Evolutionary conservation across 441 rosid species (phyloP), one percentile per base, ranked within the genome.

Genomic region (Breynia disticha): DNA sequence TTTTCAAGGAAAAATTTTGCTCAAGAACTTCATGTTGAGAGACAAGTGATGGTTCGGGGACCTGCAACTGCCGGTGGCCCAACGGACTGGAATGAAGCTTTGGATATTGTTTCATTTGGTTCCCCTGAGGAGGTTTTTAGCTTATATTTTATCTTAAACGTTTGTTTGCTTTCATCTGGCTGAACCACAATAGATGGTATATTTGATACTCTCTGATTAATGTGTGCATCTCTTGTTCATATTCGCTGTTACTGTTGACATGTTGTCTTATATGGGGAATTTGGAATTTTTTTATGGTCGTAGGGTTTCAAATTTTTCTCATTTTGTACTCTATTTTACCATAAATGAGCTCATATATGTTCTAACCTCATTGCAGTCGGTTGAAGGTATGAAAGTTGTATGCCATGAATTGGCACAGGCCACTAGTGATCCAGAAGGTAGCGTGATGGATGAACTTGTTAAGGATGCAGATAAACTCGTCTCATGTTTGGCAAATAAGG

Each of bases 301-400:
- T 24, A 24, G n/a, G 3, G 32, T 24, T 24, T 24, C 32, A 24
- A 24, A 7, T 24, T 24, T 2, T 24, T 24, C 32, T 24, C 32
- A 24, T 24, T 24, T 24, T 24, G 7, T 24, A 24, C 3, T 24
- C 4, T 24, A 24, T 24, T 3, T 24, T 3, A 7, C 32, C 32
- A 24, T 7, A 24, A 24, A 24, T 24, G 3, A 24, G 7, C 32
- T 24, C 32, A 24, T 24, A 13, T 49, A n/a, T 49, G n/a, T 49
- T 20, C 44, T n/a, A 13, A n/a, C 14, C 16, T 35, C 13, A 15
- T 73, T 78, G 75, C 89, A 95, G 99, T 90, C 97, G 60, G 96
- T 95, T 65, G 99, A 95, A 75, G 99, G 99, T 65, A 95, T 95
- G 99, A 95, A 95, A 79, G 87, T 90, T 61, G 90, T 90, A 62